Evolutionary conservation across 1,284 basidiomycete genomes (phyloP).

Genomic region (Sanghuangporus sanghuang): DNA sequence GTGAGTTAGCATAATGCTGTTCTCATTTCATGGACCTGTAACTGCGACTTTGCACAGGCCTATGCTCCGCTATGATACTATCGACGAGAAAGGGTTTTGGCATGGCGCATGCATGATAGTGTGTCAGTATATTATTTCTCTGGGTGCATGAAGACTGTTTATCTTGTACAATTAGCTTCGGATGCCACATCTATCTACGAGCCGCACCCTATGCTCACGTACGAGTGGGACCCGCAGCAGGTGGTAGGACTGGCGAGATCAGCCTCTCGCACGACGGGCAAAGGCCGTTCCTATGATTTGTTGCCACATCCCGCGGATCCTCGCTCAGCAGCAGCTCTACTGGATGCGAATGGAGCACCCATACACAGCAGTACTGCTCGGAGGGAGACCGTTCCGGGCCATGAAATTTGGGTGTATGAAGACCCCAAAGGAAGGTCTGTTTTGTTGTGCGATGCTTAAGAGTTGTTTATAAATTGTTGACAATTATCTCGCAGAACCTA

Average conservation of each 20-base stretch:
- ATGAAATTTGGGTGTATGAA: conserved; percentile 79
- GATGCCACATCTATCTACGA: conserved; percentile 80
- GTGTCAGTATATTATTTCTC: conserved; percentile 45
- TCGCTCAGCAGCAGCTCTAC: conserved; percentile 33
- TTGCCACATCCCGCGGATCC: conserved; percentile 72
- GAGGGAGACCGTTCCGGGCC: conserved; percentile 48
- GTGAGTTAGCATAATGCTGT: neutral
- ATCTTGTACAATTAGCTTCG: conserved; percentile 37
- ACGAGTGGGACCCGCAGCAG: conserved; percentile 68
- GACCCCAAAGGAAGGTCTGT: conserved; percentile 24
- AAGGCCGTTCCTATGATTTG: conserved; percentile 45
- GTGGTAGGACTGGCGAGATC: conserved; percentile 20
- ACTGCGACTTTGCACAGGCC: conserved; percentile 49
- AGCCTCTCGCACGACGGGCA: conserved; percentile 18
- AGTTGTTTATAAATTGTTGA: neutral
- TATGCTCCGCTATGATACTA: conserved; percentile 87
- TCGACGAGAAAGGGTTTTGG: conserved; percentile 75
- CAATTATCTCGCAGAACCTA: conserved; percentile 49
- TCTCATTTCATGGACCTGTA: neutral
- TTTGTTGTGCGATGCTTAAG: neutral
- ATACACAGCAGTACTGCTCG: conserved; percentile 32
- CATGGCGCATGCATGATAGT: conserved; percentile 84
- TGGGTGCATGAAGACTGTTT: neutral
- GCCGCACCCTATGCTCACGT: conserved; percentile 69
- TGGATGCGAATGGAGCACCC: conserved; percentile 11